phyloP scores from a whole-genome alignment of 83 land plant genomes.

The Larix sibirica region DNA sequence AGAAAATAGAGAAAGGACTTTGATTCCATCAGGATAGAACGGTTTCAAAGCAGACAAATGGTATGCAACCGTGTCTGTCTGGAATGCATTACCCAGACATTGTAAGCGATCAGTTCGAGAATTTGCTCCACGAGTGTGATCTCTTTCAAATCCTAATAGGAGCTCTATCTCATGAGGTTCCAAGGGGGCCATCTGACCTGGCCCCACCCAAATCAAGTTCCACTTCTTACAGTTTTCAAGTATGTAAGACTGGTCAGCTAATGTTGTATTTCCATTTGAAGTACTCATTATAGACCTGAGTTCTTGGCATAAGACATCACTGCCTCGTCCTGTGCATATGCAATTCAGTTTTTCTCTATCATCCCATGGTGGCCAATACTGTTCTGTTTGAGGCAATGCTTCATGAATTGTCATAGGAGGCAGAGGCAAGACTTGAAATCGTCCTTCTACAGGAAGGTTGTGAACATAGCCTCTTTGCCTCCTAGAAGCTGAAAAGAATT shows the following conservation, averaged over 20 bases:
- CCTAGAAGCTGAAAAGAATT: constrained; percentile 59
- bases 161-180: constrained; percentile 59
- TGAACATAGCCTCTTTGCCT: constrained; percentile 76
- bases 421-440: constrained; percentile 38
- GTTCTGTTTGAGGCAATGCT: constrained; percentile 50
- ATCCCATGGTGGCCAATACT: constrained; percentile 84
- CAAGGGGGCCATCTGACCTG: constrained; percentile 39
- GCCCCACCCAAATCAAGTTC: constrained; percentile 65
- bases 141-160: constrained; percentile 52
- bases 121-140: constrained; percentile 60
- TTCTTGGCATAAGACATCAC: constrained; percentile 37
- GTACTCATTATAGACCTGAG: constrained; percentile 18
- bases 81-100: constrained; percentile 64
- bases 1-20: constrained; percentile 64
- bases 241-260: constrained; percentile 28
- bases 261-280: constrained; percentile 23
- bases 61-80: constrained; percentile 66
- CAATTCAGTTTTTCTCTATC: constrained; percentile 56
- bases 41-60: constrained; percentile 64
- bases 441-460: constrained; percentile 62
- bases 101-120: constrained; percentile 41
- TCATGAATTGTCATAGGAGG: constrained; percentile 64
- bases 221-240: constrained; percentile 41
- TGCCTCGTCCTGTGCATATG: constrained; percentile 37
- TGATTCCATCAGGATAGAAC: constrained; percentile 56